phyloP scores from a whole-genome alignment of 176 grass and related monocot genomes.

The Raddia distichophylla region DNA sequence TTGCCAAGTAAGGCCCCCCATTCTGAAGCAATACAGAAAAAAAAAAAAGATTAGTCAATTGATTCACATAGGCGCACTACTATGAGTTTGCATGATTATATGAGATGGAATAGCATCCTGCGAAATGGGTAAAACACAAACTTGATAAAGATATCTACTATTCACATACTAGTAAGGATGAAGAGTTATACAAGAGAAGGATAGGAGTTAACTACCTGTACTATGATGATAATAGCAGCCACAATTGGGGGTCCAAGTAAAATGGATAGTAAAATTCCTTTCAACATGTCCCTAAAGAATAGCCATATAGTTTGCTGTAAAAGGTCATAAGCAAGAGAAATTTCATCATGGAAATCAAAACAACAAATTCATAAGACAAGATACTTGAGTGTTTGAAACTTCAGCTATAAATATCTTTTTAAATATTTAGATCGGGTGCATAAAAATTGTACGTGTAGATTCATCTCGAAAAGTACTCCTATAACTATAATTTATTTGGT shows the following conservation, averaged over 20 bases:
- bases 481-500: too few species aligned
- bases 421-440: too few species aligned
- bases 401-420: too few species aligned
- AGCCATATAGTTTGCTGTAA: conserved; percentile 96
- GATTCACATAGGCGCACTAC: background rate
- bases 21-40: conserved; percentile 66
- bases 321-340: conserved; percentile 31
- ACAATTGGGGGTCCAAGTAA: conserved; percentile 89
- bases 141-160: background rate
- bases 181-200: conserved; percentile 17
- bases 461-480: too few species aligned
- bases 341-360: conserved; percentile 11
- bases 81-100: conserved; percentile 1
- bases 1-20: conserved; percentile 96
- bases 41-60: conserved; percentile 16
- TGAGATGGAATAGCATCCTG: background rate
- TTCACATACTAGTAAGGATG: background rate
- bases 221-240: conserved; percentile 87
- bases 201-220: conserved; percentile 63
- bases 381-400: background rate
- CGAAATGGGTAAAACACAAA: background rate
- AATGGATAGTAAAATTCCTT: conserved; percentile 86
- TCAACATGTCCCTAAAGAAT: conserved; percentile 87
- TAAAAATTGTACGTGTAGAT: too few species aligned
- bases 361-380: conserved; percentile 10